Percentiles rank a stretch among this genome's conserved stretches.
Conservation (phyloP, 2,329 filamentous ascomycete species). For the Phialocephala sp. region DNA sequence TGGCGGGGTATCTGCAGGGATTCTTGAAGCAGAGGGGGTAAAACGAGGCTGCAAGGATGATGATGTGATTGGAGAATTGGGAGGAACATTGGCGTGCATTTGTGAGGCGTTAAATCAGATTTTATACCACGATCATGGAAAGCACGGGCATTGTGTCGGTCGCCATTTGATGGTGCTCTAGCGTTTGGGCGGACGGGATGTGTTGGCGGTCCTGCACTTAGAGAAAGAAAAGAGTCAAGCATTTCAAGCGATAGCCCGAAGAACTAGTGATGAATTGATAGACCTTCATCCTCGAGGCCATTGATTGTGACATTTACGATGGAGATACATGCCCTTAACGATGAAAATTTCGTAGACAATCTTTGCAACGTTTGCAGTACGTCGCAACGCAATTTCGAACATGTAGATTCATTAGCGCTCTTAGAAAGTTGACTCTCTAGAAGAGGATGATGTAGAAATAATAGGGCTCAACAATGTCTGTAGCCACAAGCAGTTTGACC, state of each 20-base stretch:
- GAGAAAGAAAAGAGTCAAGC: background rate
- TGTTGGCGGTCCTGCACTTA: background rate
- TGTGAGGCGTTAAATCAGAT: slow-evolving; percentile 29
- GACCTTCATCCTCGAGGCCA: background rate
- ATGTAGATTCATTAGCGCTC: too few species aligned
- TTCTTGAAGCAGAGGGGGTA: slow-evolving; percentile 53
- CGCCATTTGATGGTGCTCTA: slow-evolving; percentile 20
- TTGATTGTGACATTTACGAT: too few species aligned
- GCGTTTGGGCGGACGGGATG: slow-evolving; percentile 17
- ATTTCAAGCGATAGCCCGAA: background rate
- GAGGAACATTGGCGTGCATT: slow-evolving; percentile 24
- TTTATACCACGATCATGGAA: slow-evolving; percentile 27
- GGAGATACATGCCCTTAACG: too few species aligned
- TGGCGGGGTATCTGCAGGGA: slow-evolving; percentile 67
- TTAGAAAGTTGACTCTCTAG: too few species aligned
- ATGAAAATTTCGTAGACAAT: too few species aligned
- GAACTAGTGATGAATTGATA: background rate
- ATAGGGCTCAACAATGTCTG: too few species aligned
- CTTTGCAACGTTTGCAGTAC: too few species aligned
- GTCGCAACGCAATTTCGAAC: too few species aligned
- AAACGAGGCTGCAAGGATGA: slow-evolving; percentile 6
- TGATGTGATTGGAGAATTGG: slow-evolving; percentile 16
- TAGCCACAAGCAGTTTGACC: too few species aligned
- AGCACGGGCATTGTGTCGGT: slow-evolving; percentile 25
- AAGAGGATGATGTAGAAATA: too few species aligned